Evolutionary conservation across 192 early-diverging fungal genomes (phyloP), one percentile per base, ranked within the genome.

Genomic region (Lobosporangium transversale): DNA sequence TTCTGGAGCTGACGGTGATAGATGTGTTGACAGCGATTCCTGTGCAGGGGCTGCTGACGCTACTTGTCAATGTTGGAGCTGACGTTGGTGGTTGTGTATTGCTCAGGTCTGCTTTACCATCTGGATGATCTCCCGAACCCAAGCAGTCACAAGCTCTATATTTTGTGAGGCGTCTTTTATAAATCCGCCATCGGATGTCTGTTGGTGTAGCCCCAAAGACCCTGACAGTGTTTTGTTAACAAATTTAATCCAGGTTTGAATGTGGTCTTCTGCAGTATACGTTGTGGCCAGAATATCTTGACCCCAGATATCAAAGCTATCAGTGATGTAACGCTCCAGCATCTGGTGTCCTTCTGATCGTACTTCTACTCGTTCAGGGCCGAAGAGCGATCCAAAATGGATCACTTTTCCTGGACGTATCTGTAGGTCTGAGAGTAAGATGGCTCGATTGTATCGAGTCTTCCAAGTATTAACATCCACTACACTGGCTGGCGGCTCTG

Each of bases 331-430:
- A 4, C 12, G 42, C 17, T 48, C 30, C 6, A 58, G 12, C 5
- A 24, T 17, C 2, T 45, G 58, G 36, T 48, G 53, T 3, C 54
- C 32, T 12, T 67, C 56, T 10, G 43, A 62, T 9, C 45, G 21
- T 15, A 56, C 44, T 24, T 61, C 35, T 11, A 81, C 56, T 27
- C 79, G 53, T 9, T 56, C 66, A 21, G 49, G 29, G 24, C 66
- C 66, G 50, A 70, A 81, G 20, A 81, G 55, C 3, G 79, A 81
- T 10, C 79, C 79, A 55, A 81, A 76, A 21, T 63, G 48, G 29
- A 73, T 26, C 14, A 70, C 51, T 40, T 51, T 48, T n/a, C n/a
- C n/a, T n/a, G n/a, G n/a, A n/a, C n/a, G n/a, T n/a, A n/a, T n/a
- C n/a, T n/a, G n/a, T n/a, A n/a, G n/a, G n/a, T n/a, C n/a, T n/a